Base-by-base conservation (phyloP, 2,329 filamentous ascomycete species). In the Aspergillus sp. region DNA sequence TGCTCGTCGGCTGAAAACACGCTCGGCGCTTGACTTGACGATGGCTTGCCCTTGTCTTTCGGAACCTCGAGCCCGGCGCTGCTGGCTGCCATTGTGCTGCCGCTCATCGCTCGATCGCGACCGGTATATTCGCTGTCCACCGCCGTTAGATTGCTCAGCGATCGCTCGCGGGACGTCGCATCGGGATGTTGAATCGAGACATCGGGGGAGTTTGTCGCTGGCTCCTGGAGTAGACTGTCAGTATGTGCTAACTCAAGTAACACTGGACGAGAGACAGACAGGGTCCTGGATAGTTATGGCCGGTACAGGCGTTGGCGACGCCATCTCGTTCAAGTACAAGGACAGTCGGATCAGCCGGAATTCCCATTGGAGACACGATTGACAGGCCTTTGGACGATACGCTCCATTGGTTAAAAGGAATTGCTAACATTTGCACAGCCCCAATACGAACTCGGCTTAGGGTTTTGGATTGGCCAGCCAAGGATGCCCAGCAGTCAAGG, bases 31-130 rank as follows among this genome's bases (percentile, higher is more conserved):
- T 33, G 41, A n/a, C 55, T 52, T 6, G 47, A 57, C 1, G 48
- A 56, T 17, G 40, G 23, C 15, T 35, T n/a, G 17, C 50, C 37
- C 31, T 60, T 58, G 2, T 35, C 52, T 8, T 56, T 58, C 1
- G 57, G 55, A 3, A 56, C 19, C 8, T 56, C 37, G 12, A 60
- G 41, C 9, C 39, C 54, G 1, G 55, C 37, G 31, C 55, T 60
- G 39, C 44, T 54, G 7, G 58, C 49, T 19, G 58, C 58, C 58
- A 62, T 58, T 7, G 60, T 62, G 45, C 58, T 62, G 6, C 60
- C 60, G 24, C 60, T 62, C 60, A 62, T 58, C 4, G 60, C 58
- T 41, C 60, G 55, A 33, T 58, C 58, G 11, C 58, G 58, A 19
- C 52, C 56, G 5, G 52, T 53, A 21, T 57, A 46, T 15, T 54